phyloP scores from a whole-genome alignment of 2,329 filamentous ascomycete species.

The Chaetomium sp. region DNA sequence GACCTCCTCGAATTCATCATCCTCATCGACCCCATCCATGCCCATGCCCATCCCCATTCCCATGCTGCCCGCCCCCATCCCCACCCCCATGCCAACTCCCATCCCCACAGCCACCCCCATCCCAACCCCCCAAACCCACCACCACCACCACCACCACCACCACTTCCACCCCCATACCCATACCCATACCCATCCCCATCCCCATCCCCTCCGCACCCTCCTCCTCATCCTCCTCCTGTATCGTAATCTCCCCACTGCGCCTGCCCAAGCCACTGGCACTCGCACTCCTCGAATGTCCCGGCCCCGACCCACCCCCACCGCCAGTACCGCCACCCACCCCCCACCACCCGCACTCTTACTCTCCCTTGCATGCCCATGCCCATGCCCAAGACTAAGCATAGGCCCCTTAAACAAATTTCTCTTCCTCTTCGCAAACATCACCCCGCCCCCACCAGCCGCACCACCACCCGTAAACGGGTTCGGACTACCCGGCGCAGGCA shows the following conservation, averaged over 20 bases:
- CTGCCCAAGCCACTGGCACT: conserved; percentile 67
- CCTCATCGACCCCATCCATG: conserved; percentile 20
- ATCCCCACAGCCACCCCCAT: background rate
- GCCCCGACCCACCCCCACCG: conserved; percentile 36
- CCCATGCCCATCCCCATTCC: background rate
- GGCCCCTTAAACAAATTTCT: conserved; percentile 82
- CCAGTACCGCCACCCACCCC: conserved; percentile 36
- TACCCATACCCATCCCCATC: background rate
- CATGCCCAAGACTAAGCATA: conserved; percentile 55
- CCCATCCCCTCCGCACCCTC: conserved; percentile 27
- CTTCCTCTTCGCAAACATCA: conserved; percentile 81
- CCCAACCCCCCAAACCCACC: background rate
- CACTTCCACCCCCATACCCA: background rate
- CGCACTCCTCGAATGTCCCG: conserved; percentile 55
- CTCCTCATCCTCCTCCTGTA: conserved; percentile 57
- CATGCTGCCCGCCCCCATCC: conserved; percentile 8
- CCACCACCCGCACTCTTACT: conserved; percentile 36
- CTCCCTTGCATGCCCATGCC: conserved; percentile 28
- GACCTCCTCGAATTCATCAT: conserved; percentile 35
- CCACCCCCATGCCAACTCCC: background rate
- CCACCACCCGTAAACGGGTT: conserved; percentile 48
- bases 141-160: conserved; percentile 8
- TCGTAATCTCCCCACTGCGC: conserved; percentile 73
- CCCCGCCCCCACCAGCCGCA: conserved; percentile 47
- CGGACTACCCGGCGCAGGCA: conserved; percentile 49